Evolutionary conservation across 2,329 filamentous ascomycete species (phyloP), one percentile per base, ranked within the genome.

Genomic region (Cadophora luteo-olivacea): DNA sequence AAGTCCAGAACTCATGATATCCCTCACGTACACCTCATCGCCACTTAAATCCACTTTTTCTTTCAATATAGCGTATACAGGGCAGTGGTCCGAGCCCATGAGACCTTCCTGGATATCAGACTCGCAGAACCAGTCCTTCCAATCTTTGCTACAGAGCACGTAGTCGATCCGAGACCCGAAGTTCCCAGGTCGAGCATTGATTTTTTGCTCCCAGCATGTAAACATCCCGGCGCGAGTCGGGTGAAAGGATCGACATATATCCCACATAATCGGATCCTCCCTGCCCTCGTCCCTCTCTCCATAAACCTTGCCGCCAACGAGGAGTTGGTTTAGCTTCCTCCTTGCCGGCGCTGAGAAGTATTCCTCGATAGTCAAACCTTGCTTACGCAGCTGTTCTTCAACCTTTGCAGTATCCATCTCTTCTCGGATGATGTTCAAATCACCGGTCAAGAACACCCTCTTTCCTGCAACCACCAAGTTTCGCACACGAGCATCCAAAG

Each of bases 51-150:
- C 75, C 1, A 97, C 86, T 2, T 76, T 82, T 45, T 94, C 88
- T 22, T 89, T 88, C 29, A 97, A 83, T 2, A 86, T 85, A 0
- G 90, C 93, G 78, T 91, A 98, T 0, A 98, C 95, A 0, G 96
- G 96, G 75, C 96, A 99, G 79, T 99, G 96, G 77, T 99, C 96
- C 1, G 95, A 98, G 0, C 96, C 96, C 86, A 97, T 91, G 25
- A 98, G 82, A 0, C 94, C 94, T 79, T 97, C 93, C 78, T 98
- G 96, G 38, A 98, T 98, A 75, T 97, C 90, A 7, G 93, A 88
- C 54, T 90, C 87, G 32, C 82, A 83, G 75, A 97, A 92, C 93
- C 94, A 97, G 63, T 86, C 82, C 75, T 90, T 92, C 83, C 97
- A 92, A 45, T 87, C 86, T 51, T 90, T 84, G 72, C 89, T 96